Percentiles rank a stretch among this genome's conserved stretches.
phyloP scores from a whole-genome alignment of 192 early-diverging fungal species.

The Backusella liffmaniae region DNA sequence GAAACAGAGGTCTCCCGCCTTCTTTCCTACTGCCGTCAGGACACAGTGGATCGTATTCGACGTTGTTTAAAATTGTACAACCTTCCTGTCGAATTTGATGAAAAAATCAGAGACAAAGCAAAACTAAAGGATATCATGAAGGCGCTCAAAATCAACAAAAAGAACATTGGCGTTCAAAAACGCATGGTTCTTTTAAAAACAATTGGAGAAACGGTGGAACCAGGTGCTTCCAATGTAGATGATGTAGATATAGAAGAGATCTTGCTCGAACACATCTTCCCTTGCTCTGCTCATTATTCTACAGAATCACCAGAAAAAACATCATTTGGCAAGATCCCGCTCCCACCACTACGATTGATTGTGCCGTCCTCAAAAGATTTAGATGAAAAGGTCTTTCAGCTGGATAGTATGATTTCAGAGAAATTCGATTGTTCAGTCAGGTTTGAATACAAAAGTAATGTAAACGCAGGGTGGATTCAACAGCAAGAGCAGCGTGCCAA shows the following conservation, averaged over 20 bases:
- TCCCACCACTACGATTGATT: not conserved
- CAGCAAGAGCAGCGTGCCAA: not conserved
- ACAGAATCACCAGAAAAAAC: not conserved
- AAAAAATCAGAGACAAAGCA: constrained; percentile 51
- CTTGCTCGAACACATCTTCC: constrained; percentile 24
- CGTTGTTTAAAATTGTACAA: constrained; percentile 83
- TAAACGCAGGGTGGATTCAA: not conserved
- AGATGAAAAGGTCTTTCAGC: not conserved
- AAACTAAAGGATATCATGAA: constrained; percentile 79
- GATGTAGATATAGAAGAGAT: constrained; percentile 68
- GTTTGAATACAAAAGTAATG: not conserved
- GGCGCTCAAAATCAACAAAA: constrained; percentile 92
- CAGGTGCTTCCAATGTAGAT: constrained; percentile 70
- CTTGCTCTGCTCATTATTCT: constrained; percentile 38
- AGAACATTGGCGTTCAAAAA: constrained; percentile 86
- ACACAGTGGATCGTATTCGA: constrained; percentile 75
- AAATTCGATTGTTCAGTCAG: not conserved
- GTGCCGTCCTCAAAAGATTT: not conserved
- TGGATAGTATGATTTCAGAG: not conserved
- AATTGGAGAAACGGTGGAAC: constrained; percentile 83
- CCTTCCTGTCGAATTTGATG: constrained; percentile 77
- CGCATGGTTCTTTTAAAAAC: constrained; percentile 79
- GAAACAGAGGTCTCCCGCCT: constrained; percentile 88
- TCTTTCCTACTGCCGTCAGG: constrained; percentile 75
- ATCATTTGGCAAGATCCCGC: not conserved